These are phyloP conservation scores for Coemansia erecta DNA, from an alignment of 192 early-diverging fungal genomes.

Conservation along the genomic window DNA sequence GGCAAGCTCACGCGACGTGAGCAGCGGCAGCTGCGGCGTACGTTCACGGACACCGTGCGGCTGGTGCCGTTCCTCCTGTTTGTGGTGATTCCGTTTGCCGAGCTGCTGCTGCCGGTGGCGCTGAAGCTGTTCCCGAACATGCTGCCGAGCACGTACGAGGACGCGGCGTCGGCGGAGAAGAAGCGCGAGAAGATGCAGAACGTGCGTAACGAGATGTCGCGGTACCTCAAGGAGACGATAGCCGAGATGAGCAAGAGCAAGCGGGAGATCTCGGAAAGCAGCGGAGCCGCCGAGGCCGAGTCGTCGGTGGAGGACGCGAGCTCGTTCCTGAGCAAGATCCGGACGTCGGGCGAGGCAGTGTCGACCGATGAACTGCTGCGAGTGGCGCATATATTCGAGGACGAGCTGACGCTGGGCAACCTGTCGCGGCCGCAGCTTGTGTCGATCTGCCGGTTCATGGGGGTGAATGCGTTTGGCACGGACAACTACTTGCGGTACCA, in stretches of 20 bases:
- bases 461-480: conserved; percentile 95
- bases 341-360: conserved; percentile 76
- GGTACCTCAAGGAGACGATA: conserved; percentile 87
- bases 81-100: conserved; percentile 90
- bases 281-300: conserved; percentile 8
- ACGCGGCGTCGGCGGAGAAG: conserved; percentile 80
- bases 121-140: conserved; percentile 95
- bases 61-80: conserved; percentile 92
- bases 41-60: conserved; percentile 80
- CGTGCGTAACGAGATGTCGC: conserved; percentile 91
- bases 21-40: conserved; percentile 82
- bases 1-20: conserved; percentile 80
- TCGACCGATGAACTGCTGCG: conserved; percentile 79
- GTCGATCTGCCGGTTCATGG: conserved; percentile 94
- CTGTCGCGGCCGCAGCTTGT: conserved; percentile 93
- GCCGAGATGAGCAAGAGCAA: conserved; percentile 66
- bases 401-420: conserved; percentile 91
- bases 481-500: conserved; percentile 93
- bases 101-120: conserved; percentile 88
- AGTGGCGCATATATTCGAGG: conserved; percentile 87
- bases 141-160: conserved; percentile 94
- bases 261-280: neutral
- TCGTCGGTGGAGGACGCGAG: conserved; percentile 21
- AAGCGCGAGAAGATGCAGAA: conserved; percentile 90
- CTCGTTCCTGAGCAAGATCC: conserved; percentile 58